Evolutionary conservation across 805 yeast species (phyloP), one percentile per base, ranked within the genome.

Genomic region (Metschnikowia reukaufii): DNA sequence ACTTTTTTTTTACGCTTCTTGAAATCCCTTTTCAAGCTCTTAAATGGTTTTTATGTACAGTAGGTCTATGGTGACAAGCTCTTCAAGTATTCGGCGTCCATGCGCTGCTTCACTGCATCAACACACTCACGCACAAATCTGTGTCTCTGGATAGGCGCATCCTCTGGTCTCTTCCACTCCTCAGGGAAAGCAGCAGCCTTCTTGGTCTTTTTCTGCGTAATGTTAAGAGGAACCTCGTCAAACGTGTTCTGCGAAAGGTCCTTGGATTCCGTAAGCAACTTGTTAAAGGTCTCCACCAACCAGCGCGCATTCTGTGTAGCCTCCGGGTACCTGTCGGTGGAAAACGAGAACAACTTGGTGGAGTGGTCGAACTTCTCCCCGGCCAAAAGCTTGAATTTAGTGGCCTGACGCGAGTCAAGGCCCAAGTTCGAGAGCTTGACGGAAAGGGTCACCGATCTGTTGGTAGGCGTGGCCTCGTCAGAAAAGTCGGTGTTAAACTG

Each of bases 261-360:
- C 59, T 82, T 86, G 6, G 96, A 72, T 57, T 83, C 91, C 20
- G 63, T 62, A 23, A 91, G 59, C 41, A 94, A 70, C 46, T 74
- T 75, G 55, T 78, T 77, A 53, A 90, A 72, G 21, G 82, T 74
- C 45, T 82, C 86, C 16, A 84, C 82, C 52, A 88, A 68, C 63
- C 76, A 82, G 54, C 86, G 78, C 41, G 92, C 86, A 67, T 94
- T 94, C 67, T 92, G 97, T 1, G 95, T 79, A 35, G 96, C 84
- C 58, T 88, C 88, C 6, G 81, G 73, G 64, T 77, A 88, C 57
- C 77, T 77, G 42, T 78, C 83, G 29, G 81, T 68, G n/a, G 88
- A 73, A 66, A 90, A 78, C 55, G 77, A 79, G 59, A 92, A 76
- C 15, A 66, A 63, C 59, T 86, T 84, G 1, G 76, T 76, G 29